Evolutionary conservation across 805 yeast species (phyloP).

Genomic region (Candida odintsovae): DNA sequence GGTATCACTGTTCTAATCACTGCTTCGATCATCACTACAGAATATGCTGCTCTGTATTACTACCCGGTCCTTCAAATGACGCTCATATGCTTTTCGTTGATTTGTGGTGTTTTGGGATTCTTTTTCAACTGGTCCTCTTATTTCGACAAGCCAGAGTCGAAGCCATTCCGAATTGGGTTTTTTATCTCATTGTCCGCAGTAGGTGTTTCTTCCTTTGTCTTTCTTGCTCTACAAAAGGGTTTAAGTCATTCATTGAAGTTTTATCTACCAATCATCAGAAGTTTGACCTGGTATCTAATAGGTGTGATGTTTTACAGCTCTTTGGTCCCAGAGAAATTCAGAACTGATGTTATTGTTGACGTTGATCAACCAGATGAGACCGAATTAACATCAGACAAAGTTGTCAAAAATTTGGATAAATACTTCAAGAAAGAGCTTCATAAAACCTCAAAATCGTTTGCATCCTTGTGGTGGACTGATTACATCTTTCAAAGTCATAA

Average conservation of each 20-base stretch:
- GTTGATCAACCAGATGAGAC: constrained; percentile 33
- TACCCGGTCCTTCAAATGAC: constrained; percentile 42
- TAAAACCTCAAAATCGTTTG: constrained; percentile 31
- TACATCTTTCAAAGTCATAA: constrained; percentile 76
- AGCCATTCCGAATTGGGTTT: constrained; percentile 73
- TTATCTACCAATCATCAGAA: constrained; percentile 65
- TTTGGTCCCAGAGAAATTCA: constrained; percentile 83
- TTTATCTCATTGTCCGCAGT: constrained; percentile 72
- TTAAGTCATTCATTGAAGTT: constrained; percentile 42
- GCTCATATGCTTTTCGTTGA: constrained; percentile 55
- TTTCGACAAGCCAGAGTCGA: constrained; percentile 83
- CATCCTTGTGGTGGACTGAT: constrained; percentile 81
- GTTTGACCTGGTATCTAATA: constrained; percentile 64
- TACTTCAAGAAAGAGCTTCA: constrained; percentile 40
- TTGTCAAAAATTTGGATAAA: constrained; percentile 24
- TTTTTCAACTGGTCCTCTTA: constrained; percentile 86
- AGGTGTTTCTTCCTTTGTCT: constrained; percentile 63
- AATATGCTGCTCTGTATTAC: constrained; percentile 69
- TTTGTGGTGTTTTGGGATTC: constrained; percentile 70
- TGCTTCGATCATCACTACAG: constrained; percentile 82
- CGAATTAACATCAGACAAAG: constrained; percentile 26
- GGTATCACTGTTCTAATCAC: constrained; percentile 90
- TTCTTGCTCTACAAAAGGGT: constrained; percentile 52
- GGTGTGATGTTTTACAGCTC: constrained; percentile 90
- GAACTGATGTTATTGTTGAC: constrained; percentile 60